Evolutionary conservation across 371 early-diverging fungal genomes (phyloP).

Genomic region (Dinochytrium kinnereticum): DNA sequence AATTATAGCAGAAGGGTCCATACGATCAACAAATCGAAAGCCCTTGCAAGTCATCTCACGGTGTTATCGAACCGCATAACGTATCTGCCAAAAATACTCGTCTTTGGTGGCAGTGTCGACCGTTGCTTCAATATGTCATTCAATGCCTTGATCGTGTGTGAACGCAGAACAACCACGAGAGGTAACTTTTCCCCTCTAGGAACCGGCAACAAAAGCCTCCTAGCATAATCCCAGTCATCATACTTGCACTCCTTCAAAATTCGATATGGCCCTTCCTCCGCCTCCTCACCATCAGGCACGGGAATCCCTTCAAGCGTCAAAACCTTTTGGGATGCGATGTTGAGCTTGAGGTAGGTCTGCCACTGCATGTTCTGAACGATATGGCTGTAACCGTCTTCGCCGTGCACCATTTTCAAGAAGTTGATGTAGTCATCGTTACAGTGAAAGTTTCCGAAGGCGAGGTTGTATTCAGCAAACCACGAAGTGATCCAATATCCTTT

Average conservation of each 20-base stretch:
- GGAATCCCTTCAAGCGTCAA: background rate
- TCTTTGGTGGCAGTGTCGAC: background rate
- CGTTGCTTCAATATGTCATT: background rate
- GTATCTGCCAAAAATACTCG: background rate
- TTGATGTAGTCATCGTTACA: background rate
- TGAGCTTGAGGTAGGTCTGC: background rate
- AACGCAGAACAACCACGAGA: background rate
- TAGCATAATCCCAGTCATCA: conserved; percentile 5
- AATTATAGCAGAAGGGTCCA: too few species aligned
- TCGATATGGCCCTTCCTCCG: background rate
- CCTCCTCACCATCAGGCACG: background rate
- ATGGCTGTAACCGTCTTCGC: background rate
- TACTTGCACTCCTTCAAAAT: background rate
- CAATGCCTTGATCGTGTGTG: background rate
- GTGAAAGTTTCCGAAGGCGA: background rate
- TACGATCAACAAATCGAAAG: too few species aligned
- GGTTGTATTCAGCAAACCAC: background rate
- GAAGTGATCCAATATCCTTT: background rate
- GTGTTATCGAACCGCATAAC: background rate
- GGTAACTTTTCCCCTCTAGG: background rate
- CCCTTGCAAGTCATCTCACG: background rate
- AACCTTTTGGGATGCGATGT: background rate
- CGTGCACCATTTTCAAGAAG: background rate
- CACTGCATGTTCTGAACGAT: conserved; percentile 12
- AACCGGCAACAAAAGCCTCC: background rate